Evolutionary conservation across 129 eudicot genomes (phyloP).

Genomic region (Daucus carota): DH1_v3.0 NC_030388.2:25119501-25120000

Average conservation of each 20-base stretch:
- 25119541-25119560: too few relatives aligned
- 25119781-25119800: neutral
- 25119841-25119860: too few relatives aligned
- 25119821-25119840: neutral
- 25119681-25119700: neutral
- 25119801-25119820: neutral
- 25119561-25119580: neutral
- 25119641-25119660: constrained; percentile 5
- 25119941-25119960: too few relatives aligned
- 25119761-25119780: neutral
- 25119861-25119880: too few relatives aligned
- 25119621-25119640: neutral
- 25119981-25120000: too few relatives aligned
- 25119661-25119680: neutral
- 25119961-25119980: too few relatives aligned
- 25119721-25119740: neutral
- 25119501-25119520: neutral
- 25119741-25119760: neutral
- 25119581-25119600: neutral
- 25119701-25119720: neutral
- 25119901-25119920: too few relatives aligned
- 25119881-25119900: too few relatives aligned
- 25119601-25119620: neutral
- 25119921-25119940: too few relatives aligned
- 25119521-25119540: neutral